Percentiles rank a stretch among this genome's conserved stretches.
phyloP scores from a whole-genome alignment of 352 stramenopile species.

The Pythium catenulatum region DNA sequence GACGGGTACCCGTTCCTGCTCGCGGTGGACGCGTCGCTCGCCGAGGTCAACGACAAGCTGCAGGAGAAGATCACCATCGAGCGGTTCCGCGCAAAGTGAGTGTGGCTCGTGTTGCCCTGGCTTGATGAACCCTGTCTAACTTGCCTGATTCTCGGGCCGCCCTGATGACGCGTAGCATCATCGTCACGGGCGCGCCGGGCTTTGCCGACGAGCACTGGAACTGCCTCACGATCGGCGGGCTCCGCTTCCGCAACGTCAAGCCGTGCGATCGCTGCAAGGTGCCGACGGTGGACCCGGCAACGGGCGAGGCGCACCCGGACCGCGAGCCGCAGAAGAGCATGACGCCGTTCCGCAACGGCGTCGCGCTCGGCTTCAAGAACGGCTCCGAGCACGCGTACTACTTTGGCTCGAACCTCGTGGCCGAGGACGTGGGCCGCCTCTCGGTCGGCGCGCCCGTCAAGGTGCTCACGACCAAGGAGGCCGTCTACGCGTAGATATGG shows the following conservation, averaged over 20 bases:
- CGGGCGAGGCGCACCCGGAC: conserved; percentile 69
- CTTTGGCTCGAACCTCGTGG: conserved; percentile 89
- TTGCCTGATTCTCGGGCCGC: not conserved
- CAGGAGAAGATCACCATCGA: conserved; percentile 82
- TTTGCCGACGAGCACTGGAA: conserved; percentile 91
- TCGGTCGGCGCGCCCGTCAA: conserved; percentile 74
- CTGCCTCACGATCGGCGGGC: conserved; percentile 71
- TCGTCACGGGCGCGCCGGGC: conserved; percentile 77
- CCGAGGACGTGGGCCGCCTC: conserved; percentile 66
- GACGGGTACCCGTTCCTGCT: conserved; percentile 90
- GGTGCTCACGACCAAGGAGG: conserved; percentile 82
- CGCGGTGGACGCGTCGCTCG: conserved; percentile 74
- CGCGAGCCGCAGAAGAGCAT: conserved; percentile 78
- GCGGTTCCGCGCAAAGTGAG: conserved; percentile 90
- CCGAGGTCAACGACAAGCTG: conserved; percentile 77
- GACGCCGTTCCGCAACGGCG: conserved; percentile 75
- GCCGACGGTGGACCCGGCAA: conserved; percentile 85
- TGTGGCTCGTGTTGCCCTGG: conserved; percentile 3
- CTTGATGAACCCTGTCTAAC: not conserved
- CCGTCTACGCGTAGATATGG: conserved; percentile 70
- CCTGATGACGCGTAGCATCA: conserved; percentile 71
- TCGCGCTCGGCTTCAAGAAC: conserved; percentile 77
- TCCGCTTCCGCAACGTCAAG: conserved; percentile 86
- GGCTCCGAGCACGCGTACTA: conserved; percentile 77
- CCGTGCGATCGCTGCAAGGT: conserved; percentile 87